Base-by-base conservation (phyloP, 140 eudicot species). In the Stevia rebaudiana region DNA sequence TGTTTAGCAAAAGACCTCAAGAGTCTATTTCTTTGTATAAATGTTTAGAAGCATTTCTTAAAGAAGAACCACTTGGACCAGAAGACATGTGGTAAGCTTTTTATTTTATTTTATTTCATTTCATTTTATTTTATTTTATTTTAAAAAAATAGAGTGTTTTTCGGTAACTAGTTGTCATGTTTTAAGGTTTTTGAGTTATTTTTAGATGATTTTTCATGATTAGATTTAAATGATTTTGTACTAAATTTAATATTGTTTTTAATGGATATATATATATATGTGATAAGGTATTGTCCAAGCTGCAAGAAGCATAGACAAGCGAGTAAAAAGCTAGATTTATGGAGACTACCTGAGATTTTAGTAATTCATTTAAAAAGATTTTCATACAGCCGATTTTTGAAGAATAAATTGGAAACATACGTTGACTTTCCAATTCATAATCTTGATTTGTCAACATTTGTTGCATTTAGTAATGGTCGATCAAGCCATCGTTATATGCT, bases 31-130 rank as follows among this genome's bases (percentile, higher is more conserved):
- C 98, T 35, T 74, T 91, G 70, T 76, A 82, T 74, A 80, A 72
- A 63, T 91, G 98, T 75, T 79, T 91, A 12, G 96, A 91, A 69
- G 98, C 95, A 16, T 91, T 91, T 65, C 75, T 91, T 58, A 91
- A 79, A 72, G 96, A 91, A 82, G 98, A 91, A 75, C 98, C 98
- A 61, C 88, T 91, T 74, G 98, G 98, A 69, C 96, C 96, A 2
- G 96, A 91, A 25, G 98, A 91, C 72, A 91, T 87, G 98, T 91
- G 98, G 98, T 87, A 51, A 78, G 86, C n/a, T n/a, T 50, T 17
- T n/a, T 47, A 24, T 39, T 13, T 53, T 31, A n/a, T n/a, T n/a
- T n/a, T n/a, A n/a, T n/a, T n/a, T n/a, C n/a, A n/a, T n/a, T n/a
- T n/a, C n/a, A n/a, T n/a, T n/a, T n/a, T n/a, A n/a, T n/a, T n/a